Conservation (phyloP, 2,329 filamentous ascomycete species). For the Aureobasidium sp. region DNA sequence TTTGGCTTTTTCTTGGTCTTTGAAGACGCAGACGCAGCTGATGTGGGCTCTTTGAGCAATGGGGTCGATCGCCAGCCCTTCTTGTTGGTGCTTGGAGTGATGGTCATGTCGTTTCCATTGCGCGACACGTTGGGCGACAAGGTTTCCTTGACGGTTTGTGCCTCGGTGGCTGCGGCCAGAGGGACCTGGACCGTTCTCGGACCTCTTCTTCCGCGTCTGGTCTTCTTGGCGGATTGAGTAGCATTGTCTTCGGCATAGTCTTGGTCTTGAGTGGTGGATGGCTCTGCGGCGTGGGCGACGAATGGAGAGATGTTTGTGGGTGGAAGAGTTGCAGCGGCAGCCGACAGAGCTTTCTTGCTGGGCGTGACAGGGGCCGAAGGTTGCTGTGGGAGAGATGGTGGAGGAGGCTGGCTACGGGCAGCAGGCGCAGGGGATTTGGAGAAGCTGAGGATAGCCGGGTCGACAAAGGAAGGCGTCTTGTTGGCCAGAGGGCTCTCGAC, state of each 20-base stretch:
- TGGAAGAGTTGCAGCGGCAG: constrained; percentile 28
- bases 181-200: neutral
- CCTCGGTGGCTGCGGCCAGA: constrained; percentile 25
- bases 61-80: constrained; percentile 65
- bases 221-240: constrained; percentile 35
- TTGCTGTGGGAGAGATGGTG: constrained; percentile 10
- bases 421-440: constrained; percentile 30
- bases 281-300: constrained; percentile 27
- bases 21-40: constrained; percentile 27
- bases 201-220: constrained; percentile 34
- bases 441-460: constrained; percentile 76
- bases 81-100: constrained; percentile 32
- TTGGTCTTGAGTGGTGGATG: constrained; percentile 12
- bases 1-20: constrained; percentile 36
- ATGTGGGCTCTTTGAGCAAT: constrained; percentile 53
- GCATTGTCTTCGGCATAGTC: neutral
- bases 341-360: constrained; percentile 32
- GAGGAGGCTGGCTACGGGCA: constrained; percentile 18
- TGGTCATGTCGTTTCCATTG: constrained; percentile 33
- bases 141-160: constrained; percentile 17
- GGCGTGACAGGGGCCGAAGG: constrained; percentile 33
- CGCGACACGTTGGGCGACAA: constrained; percentile 25
- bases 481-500: constrained; percentile 12
- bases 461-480: constrained; percentile 50
- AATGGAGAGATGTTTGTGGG: constrained; percentile 34